A percentile compares a stretch with the other conserved stretches of the same genome.
Evolutionary conservation across 2,329 filamentous ascomycete genomes (phyloP).

Genomic region (Ophiobolus disseminans): DNA sequence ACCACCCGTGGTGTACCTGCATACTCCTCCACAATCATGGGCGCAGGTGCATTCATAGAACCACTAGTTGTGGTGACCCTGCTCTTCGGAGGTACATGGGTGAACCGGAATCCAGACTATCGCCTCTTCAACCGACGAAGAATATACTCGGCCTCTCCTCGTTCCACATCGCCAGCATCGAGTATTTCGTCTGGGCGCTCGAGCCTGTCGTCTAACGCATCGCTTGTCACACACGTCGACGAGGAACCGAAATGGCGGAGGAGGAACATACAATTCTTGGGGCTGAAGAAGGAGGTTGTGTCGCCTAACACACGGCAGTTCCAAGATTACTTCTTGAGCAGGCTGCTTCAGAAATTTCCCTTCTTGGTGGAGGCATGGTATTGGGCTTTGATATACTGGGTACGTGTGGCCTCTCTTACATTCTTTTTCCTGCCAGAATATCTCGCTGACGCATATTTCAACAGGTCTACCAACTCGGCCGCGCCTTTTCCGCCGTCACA

Average conservation of each 20-base stretch:
- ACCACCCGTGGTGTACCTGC: conserved; percentile 1
- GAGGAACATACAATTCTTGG: conserved; percentile 57
- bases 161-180: conserved; percentile 50
- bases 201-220: conserved; percentile 52
- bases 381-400: conserved; percentile 79
- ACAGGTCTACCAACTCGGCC: conserved; percentile 76
- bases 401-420: conserved; percentile 50
- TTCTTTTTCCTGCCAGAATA: not conserved
- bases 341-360: conserved; percentile 70
- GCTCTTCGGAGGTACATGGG: conserved; percentile 67
- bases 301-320: conserved; percentile 70
- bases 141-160: conserved; percentile 29
- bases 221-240: conserved; percentile 51
- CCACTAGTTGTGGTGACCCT: conserved; percentile 67
- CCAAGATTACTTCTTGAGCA: conserved; percentile 66
- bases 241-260: conserved; percentile 56
- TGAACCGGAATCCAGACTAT: conserved; percentile 61
- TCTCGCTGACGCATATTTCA: not conserved
- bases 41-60: conserved; percentile 65
- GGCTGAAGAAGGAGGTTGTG: conserved; percentile 56
- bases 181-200: conserved; percentile 50
- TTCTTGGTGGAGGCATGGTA: conserved; percentile 80
- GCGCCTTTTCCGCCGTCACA: conserved; percentile 73
- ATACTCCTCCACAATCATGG: conserved; percentile 51
- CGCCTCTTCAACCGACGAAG: conserved; percentile 41